Conservation (phyloP, 192 early-diverging fungal genomes). For the Haplosporangium gracile region DNA sequence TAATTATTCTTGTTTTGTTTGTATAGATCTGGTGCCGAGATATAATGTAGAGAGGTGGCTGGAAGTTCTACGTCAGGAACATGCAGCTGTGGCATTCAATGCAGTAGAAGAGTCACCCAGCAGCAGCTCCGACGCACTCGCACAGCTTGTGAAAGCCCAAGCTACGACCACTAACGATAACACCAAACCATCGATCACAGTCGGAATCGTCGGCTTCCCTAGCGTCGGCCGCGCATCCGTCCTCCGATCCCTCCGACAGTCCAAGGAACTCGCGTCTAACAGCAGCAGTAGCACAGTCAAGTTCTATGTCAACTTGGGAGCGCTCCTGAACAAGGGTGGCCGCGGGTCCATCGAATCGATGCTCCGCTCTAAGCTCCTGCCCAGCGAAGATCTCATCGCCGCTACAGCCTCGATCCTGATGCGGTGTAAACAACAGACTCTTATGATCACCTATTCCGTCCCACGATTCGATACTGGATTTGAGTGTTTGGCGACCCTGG, state of each 20-base stretch:
- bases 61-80: not conserved
- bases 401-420: not conserved
- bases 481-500: slow-evolving; percentile 2
- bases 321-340: not conserved
- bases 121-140: not conserved
- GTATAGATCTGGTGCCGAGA: not conserved
- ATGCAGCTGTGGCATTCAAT: not conserved
- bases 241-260: slow-evolving; percentile 1
- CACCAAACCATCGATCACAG: not conserved
- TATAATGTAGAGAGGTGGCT: slow-evolving; percentile 15
- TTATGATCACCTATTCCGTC: slow-evolving; percentile 6
- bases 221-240: slow-evolving; percentile 14
- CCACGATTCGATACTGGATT: not conserved
- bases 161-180: not conserved
- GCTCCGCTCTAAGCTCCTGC: slow-evolving; percentile 3
- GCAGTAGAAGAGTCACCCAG: not conserved
- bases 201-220: slow-evolving; percentile 11
- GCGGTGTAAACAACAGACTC: slow-evolving; percentile 3
- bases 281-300: slow-evolving; percentile 1
- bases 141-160: not conserved
- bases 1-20: not conserved
- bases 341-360: not conserved
- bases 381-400: not conserved
- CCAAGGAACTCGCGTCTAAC: not conserved
- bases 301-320: not conserved